A percentile compares a stretch with the other conserved stretches of the same genome.
phyloP scores from a whole-genome alignment of 306 rosid species.

The Cucurbita pepo region DNA sequence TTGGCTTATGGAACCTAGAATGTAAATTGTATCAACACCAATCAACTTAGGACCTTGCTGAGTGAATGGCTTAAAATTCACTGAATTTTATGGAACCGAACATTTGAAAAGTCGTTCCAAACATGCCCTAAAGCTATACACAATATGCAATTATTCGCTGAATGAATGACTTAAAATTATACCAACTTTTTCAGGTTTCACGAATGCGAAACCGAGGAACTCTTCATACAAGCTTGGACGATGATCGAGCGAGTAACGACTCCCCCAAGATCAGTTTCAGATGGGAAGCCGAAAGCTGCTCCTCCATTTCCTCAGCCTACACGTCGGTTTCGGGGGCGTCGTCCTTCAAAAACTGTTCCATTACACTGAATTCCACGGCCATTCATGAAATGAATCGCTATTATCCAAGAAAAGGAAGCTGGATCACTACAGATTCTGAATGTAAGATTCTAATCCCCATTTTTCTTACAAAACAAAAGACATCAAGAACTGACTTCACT shows the following conservation, averaged over 20 bases:
- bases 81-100: too few relatives aligned
- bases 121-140: not conserved
- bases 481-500: conserved; percentile 3
- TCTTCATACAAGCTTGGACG: conserved; percentile 35
- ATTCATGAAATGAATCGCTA: conserved; percentile 11
- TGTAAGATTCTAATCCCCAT: conserved; percentile 28
- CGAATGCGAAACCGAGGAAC: conserved; percentile 38
- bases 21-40: not conserved
- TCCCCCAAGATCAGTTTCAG: conserved; percentile 86
- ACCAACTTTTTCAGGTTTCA: conserved; percentile 30
- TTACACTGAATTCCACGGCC: conserved; percentile 22
- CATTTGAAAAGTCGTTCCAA: not conserved
- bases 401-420: conserved; percentile 43
- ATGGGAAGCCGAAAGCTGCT: conserved; percentile 77
- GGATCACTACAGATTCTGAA: conserved; percentile 94
- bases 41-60: too few relatives aligned
- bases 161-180: too few relatives aligned
- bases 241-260: conserved; percentile 36
- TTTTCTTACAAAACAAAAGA: not conserved
- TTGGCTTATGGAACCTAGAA: not conserved
- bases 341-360: conserved; percentile 20
- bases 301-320: conserved; percentile 50
- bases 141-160: not conserved
- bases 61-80: too few relatives aligned
- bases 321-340: conserved; percentile 42